Conservation (phyloP, 345 rosid genomes). For the Pelargonium nanum region DNA sequence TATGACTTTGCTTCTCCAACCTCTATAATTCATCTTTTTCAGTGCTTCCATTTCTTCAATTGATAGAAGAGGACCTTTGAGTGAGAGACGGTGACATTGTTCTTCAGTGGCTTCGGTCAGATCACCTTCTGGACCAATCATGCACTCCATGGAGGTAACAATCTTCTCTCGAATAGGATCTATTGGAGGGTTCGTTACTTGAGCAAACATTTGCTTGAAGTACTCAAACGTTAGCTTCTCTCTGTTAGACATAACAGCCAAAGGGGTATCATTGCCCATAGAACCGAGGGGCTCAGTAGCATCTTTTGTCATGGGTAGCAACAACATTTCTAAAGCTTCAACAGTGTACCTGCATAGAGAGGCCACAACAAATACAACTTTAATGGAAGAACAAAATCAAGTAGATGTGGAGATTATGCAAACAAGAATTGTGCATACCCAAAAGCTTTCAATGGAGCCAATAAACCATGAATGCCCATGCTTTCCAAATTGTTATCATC, state of each 20-base stretch:
- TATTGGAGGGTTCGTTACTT: conserved; percentile 98
- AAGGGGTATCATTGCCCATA: conserved; percentile 97
- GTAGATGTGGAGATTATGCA: neutral
- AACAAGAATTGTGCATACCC: conserved; percentile 45
- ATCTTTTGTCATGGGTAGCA: conserved; percentile 98
- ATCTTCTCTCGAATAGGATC: conserved; percentile 99
- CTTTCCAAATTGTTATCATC: conserved; percentile 74
- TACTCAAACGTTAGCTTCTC: conserved; percentile 89
- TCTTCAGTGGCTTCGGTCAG: conserved; percentile 96
- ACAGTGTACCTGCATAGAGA: conserved; percentile 61
- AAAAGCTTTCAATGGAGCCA: conserved; percentile 90
- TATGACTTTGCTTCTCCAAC: conserved; percentile 81
- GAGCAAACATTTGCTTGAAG: conserved; percentile 99
- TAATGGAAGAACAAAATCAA: neutral
- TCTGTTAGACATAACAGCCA: conserved; percentile 91
- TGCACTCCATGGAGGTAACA: conserved; percentile 98
- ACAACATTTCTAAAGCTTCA: conserved; percentile 94
- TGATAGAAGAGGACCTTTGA: conserved; percentile 77
- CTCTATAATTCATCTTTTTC: conserved; percentile 82
- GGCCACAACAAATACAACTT: neutral
- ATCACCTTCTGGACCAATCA: conserved; percentile 99
- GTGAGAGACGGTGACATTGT: conserved; percentile 90
- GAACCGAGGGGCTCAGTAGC: conserved; percentile 98
- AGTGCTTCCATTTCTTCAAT: conserved; percentile 74
- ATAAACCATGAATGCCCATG: conserved; percentile 84